These are phyloP conservation scores for Penicillium rolfsii DNA, from an alignment of 2,329 filamentous ascomycete genomes.

Conservation along the genomic window DNA sequence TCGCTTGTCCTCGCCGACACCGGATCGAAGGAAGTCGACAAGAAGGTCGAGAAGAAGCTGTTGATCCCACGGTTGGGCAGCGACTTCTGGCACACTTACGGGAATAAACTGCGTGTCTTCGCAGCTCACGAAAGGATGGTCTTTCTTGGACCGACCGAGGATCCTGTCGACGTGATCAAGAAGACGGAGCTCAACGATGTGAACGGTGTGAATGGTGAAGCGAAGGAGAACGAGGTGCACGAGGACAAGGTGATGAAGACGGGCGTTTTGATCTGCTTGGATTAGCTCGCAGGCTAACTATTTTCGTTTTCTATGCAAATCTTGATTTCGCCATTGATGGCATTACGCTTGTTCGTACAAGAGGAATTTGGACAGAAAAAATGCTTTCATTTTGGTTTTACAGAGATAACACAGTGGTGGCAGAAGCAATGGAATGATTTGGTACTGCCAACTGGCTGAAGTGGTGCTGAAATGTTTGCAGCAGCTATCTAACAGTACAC, in stretches of 20 bases:
- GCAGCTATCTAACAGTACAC: constrained; percentile 96
- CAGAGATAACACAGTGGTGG: not conserved
- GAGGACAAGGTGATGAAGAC: not conserved
- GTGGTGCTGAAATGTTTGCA: constrained; percentile 67
- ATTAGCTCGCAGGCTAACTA: not conserved
- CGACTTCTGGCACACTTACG: constrained; percentile 61
- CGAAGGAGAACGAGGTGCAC: not conserved
- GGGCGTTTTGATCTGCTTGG: not conserved
- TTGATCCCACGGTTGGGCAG: constrained; percentile 57
- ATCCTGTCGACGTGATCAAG: not conserved
- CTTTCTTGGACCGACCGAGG: constrained; percentile 18
- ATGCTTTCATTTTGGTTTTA: not conserved
- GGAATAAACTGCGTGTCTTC: constrained; percentile 63
- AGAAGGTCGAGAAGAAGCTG: constrained; percentile 40
- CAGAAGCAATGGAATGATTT: not conserved
- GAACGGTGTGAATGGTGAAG: constrained; percentile 1
- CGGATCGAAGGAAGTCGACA: constrained; percentile 19
- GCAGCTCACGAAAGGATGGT: constrained; percentile 59
- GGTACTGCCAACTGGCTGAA: not conserved
- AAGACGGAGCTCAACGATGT: not conserved
- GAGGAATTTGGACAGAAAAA: not conserved
- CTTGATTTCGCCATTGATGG: not conserved
- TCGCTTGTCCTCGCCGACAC: constrained; percentile 7
- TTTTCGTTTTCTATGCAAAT: not conserved
- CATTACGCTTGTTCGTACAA: not conserved